A percentile compares a stretch with the other conserved stretches of the same genome.
Conservation (phyloP, 2,329 filamentous ascomycete genomes). For the Hypoxylon sp. region DNA sequence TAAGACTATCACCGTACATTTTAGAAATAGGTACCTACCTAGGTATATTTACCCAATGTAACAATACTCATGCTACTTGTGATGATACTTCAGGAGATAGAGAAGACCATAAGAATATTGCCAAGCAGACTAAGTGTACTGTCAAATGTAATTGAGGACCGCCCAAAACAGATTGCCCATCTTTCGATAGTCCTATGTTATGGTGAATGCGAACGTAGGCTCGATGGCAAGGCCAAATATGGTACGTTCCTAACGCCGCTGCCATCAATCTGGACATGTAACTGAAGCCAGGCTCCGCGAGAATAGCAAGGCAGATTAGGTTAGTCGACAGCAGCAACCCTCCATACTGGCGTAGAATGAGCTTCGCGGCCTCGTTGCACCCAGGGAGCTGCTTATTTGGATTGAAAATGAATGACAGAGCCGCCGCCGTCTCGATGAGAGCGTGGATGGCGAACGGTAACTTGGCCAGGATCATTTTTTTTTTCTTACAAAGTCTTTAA, state of each 20-base stretch:
- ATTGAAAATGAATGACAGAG: conserved; percentile 61
- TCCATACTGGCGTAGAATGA: conserved; percentile 64
- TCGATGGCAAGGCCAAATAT: conserved; percentile 63
- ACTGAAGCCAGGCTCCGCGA: conserved; percentile 53
- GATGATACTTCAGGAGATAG: conserved; percentile 9
- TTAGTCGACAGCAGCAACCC: conserved; percentile 63
- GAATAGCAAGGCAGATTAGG: conserved; percentile 59
- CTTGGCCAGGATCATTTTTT: conserved; percentile 45
- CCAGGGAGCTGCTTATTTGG: conserved; percentile 61
- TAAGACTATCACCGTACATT: not conserved
- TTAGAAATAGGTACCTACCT: not conserved
- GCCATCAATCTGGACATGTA: conserved; percentile 55
- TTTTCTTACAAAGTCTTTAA: conserved; percentile 15
- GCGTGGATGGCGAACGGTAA: conserved; percentile 59
- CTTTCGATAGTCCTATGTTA: conserved; percentile 34
- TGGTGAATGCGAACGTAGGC: conserved; percentile 57
- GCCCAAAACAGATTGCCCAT: conserved; percentile 56
- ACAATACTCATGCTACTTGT: not conserved
- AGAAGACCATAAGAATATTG: conserved; percentile 54
- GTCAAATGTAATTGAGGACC: conserved; percentile 63
- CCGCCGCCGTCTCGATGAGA: conserved; percentile 60
- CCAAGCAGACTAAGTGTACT: conserved; percentile 59
- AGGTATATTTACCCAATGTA: not conserved
- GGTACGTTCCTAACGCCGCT: conserved; percentile 63
- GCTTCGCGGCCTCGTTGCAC: conserved; percentile 57